These are phyloP conservation scores for Aureobasidium uvarum DNA, from an alignment of 2,329 filamentous ascomycete genomes.

Conservation along the genomic window DNA sequence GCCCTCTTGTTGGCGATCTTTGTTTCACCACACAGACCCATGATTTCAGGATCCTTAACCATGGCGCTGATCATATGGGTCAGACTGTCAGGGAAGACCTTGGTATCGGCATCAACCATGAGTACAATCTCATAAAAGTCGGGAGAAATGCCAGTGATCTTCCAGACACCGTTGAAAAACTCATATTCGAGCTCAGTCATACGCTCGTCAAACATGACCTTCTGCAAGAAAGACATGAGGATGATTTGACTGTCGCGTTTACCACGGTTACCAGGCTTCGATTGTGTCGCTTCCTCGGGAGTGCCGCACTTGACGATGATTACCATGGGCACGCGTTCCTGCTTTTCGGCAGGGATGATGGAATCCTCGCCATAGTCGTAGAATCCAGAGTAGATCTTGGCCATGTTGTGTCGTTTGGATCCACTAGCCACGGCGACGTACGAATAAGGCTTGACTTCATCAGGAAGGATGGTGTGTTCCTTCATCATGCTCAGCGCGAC, in stretches of 20 bases:
- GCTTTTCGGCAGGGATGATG: conserved; percentile 75
- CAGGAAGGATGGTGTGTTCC: conserved; percentile 73
- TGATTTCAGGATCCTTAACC: conserved; percentile 98
- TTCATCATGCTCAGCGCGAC: conserved; percentile 92
- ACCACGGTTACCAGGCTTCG: conserved; percentile 94
- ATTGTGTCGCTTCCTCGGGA: conserved; percentile 73
- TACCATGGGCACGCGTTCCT: conserved; percentile 98
- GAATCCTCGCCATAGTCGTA: conserved; percentile 91
- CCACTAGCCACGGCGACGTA: conserved; percentile 96
- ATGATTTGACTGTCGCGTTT: conserved; percentile 99
- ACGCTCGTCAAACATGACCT: conserved; percentile 99
- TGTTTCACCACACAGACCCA: conserved; percentile 97
- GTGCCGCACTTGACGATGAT: conserved; percentile 94
- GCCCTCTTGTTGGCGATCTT: conserved; percentile 98
- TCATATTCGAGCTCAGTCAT: conserved; percentile 99
- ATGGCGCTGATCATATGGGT: conserved; percentile 99
- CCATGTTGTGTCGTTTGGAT: conserved; percentile 99
- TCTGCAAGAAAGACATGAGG: conserved; percentile 98
- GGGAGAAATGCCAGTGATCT: conserved; percentile 95
- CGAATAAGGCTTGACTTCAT: conserved; percentile 85
- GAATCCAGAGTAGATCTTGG: conserved; percentile 96
- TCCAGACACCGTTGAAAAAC: conserved; percentile 99
- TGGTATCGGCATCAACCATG: conserved; percentile 99
- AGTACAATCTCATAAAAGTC: conserved; percentile 98
- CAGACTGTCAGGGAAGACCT: conserved; percentile 96